These are phyloP conservation scores for Ascocoryne sarcoides DNA, from an alignment of 2,329 filamentous ascomycete species.

Conservation along the genomic window DNA sequence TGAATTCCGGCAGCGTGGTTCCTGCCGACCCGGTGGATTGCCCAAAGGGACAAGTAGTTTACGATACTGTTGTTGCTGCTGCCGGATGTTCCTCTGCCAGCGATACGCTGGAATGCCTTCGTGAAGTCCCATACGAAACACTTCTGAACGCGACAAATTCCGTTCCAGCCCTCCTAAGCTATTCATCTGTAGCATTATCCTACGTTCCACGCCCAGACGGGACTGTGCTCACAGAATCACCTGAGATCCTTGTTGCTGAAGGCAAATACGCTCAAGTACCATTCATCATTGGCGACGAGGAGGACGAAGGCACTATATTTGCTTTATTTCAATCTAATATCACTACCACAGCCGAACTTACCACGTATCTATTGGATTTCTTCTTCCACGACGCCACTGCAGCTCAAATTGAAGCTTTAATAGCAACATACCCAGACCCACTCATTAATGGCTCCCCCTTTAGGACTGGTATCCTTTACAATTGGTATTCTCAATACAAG, in stretches of 20 bases:
- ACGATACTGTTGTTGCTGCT: conserved; percentile 49
- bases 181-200: conserved; percentile 59
- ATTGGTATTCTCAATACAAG: conserved; percentile 69
- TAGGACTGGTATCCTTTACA: conserved; percentile 58
- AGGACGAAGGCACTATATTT: conserved; percentile 74
- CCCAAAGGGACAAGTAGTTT: conserved; percentile 55
- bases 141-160: conserved; percentile 61
- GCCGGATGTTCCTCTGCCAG: conserved; percentile 51
- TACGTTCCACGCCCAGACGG: conserved; percentile 71
- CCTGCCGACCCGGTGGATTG: conserved; percentile 57
- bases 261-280: conserved; percentile 52
- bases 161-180: conserved; percentile 59
- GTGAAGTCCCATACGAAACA: conserved; percentile 46
- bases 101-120: conserved; percentile 59
- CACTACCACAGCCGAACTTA: conserved; percentile 48
- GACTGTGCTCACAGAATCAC: conserved; percentile 49
- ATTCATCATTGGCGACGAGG: conserved; percentile 64
- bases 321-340: conserved; percentile 61
- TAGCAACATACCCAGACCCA: conserved; percentile 51
- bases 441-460: conserved; percentile 56
- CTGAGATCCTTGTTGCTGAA: conserved; percentile 45
- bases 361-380: conserved; percentile 49
- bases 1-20: conserved; percentile 61
- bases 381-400: conserved; percentile 52
- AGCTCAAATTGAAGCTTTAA: conserved; percentile 43